Conservation (phyloP, 768 basidiomycete species). For the Termitomyces sp. region DNA sequence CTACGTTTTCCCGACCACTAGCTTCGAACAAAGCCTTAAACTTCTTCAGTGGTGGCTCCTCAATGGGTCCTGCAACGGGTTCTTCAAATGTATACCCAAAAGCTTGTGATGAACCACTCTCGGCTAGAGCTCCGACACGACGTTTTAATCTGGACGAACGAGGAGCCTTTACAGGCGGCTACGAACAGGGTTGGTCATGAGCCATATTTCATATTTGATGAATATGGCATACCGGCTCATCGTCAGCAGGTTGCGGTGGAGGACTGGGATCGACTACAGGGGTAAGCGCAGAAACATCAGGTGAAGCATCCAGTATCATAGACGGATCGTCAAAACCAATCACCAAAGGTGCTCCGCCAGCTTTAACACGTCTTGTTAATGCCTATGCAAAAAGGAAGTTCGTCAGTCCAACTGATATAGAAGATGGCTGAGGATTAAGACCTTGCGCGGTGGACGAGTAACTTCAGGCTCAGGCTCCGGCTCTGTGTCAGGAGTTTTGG, state of each 20-base stretch:
- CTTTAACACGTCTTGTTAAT: slow-evolving; percentile 38
- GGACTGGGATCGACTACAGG: slow-evolving; percentile 9
- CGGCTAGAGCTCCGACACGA: slow-evolving; percentile 33
- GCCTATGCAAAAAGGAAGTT: slow-evolving; percentile 21
- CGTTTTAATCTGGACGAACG: slow-evolving; percentile 48
- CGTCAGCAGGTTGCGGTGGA: slow-evolving; percentile 13
- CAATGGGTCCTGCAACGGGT: slow-evolving; percentile 8
- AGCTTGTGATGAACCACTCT: slow-evolving; percentile 17
- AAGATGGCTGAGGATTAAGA: slow-evolving; percentile 10
- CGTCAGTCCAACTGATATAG: not conserved
- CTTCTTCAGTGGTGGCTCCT: slow-evolving; percentile 61
- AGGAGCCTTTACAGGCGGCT: slow-evolving; percentile 34
- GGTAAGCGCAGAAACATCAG: slow-evolving; percentile 16
- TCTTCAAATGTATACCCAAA: slow-evolving; percentile 18
- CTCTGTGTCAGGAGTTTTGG: slow-evolving; percentile 9
- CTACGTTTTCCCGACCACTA: slow-evolving; percentile 40
- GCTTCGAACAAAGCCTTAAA: slow-evolving; percentile 70
- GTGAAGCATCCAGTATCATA: slow-evolving; percentile 26
- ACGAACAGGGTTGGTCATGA: not conserved
- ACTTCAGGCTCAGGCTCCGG: slow-evolving; percentile 13
- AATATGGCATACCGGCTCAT: slow-evolving; percentile 16
- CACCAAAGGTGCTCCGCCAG: slow-evolving; percentile 26
- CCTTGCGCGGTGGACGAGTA: slow-evolving; percentile 24
- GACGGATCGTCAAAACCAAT: slow-evolving; percentile 44
- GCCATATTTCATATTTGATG: not conserved